Conservation (phyloP, 768 basidiomycete species). For the Suillus clintonianus region DNA sequence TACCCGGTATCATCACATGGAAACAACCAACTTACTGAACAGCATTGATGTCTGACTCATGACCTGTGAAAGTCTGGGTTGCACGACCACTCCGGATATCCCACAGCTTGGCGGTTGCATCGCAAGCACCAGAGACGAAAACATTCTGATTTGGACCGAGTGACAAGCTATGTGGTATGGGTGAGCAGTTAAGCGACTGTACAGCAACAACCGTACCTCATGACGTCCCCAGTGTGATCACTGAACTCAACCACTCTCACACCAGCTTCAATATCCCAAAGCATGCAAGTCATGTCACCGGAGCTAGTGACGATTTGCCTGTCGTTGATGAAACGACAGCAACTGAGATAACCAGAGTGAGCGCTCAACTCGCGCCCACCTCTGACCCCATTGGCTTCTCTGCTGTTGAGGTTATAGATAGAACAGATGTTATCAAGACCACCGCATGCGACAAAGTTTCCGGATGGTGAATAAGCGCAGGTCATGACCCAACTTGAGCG, state of each 20-base stretch:
- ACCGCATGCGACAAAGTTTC: conserved; percentile 97
- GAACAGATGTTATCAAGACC: conserved; percentile 99
- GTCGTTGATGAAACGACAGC: conserved; percentile 98
- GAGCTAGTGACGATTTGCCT: conserved; percentile 97
- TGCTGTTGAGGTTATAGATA: conserved; percentile 92
- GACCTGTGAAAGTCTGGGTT: conserved; percentile 97
- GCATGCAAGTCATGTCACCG: conserved; percentile 99
- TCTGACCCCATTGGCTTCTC: conserved; percentile 71
- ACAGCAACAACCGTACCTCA: conserved; percentile 66
- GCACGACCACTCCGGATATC: conserved; percentile 97
- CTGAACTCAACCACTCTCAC: conserved; percentile 98
- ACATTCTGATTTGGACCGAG: conserved; percentile 92
- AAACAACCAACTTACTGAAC: conserved; percentile 72
- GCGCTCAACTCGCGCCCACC: conserved; percentile 95
- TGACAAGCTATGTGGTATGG: conserved; percentile 66
- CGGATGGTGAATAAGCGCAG: conserved; percentile 96
- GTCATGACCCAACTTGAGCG: conserved; percentile 99
- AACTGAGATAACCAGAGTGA: conserved; percentile 96
- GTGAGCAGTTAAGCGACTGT: conserved; percentile 11
- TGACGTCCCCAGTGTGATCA: conserved; percentile 99
- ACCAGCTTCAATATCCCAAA: conserved; percentile 99
- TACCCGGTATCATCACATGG: conserved; percentile 4
- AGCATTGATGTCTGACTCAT: conserved; percentile 99
- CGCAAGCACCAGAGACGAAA: conserved; percentile 99
- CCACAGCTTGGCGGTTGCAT: conserved; percentile 98